Evolutionary conservation across 177 flowering plant species (phyloP), one percentile per base, ranked within the genome.

Genomic region (Vitis hybrid): DNA sequence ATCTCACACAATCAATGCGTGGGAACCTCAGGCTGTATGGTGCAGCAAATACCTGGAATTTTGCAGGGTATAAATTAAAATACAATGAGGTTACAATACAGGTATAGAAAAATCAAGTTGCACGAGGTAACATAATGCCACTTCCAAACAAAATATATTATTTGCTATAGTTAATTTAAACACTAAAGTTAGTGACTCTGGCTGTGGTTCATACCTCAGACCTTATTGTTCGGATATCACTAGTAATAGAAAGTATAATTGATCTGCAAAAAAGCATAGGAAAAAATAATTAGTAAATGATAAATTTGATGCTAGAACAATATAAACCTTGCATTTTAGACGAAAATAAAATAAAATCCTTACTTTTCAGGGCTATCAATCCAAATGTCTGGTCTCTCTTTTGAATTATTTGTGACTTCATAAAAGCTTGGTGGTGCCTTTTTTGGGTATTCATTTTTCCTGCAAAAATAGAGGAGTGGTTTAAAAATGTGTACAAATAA

Each of bases 331-430:
- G 26, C 52, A 49, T 3, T 60, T 48, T 8, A 68, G 19, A 64
- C 45, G 26, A 19, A 60, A 19, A 2, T n/a, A 39, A 18, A 56
- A 10, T 18, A n/a, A 18, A 61, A 52, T 73, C 56, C 86, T 83
- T 48, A 93, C 94, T 90, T 95, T 78, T 95, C 99, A 68, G 99
- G 99, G 83, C 92, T 91, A 8, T 90, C 98, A 78, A 95, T 80
- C 99, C 99, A 93, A 70, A 95, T 98, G 88, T 95, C 99, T 15
- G 99, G 99, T 75, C 99, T 89, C 82, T 93, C 99, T 80, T 92
- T 95, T 26, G 97, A 86, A 74, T 90, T 75, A 77, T 95, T 89
- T 67, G 99, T 95, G 10, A 91, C 90, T 69, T 87, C 86, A 81
- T 93, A 95, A 76, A 88, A 92, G 74, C 84, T 91, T 64, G 99